Conservation (phyloP, 306 rosid genomes). For the Acacia acuminata region DNA sequence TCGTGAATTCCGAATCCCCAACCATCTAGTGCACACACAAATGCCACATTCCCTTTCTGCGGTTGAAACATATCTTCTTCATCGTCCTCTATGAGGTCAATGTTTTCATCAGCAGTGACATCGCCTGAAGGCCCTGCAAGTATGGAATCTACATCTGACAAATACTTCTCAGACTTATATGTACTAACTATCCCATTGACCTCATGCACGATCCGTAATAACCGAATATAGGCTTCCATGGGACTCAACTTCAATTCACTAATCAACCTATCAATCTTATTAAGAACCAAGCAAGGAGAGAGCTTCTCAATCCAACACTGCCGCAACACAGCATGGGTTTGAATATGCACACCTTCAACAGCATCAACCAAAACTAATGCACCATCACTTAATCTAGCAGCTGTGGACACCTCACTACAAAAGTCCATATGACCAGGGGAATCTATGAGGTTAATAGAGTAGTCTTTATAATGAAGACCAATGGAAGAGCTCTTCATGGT, state of each 20-base stretch:
- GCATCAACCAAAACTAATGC: conserved; percentile 84
- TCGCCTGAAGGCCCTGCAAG: conserved; percentile 53
- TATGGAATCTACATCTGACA: conserved; percentile 75
- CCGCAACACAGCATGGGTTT: conserved; percentile 88
- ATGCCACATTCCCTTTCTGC: conserved; percentile 81
- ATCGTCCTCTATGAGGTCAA: conserved; percentile 64
- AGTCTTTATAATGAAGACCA: conserved; percentile 41
- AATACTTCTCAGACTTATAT: conserved; percentile 71
- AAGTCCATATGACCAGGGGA: conserved; percentile 96
- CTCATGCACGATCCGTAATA: conserved; percentile 70
- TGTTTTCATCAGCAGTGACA: conserved; percentile 32
- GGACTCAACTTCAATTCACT: conserved; percentile 71
- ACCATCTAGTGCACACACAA: conserved; percentile 86
- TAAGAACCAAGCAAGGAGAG: conserved; percentile 79
- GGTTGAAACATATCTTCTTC: conserved; percentile 84
- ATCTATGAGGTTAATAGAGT: conserved; percentile 78
- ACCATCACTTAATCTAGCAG: conserved; percentile 85
- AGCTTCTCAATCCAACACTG: conserved; percentile 92
- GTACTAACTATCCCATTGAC: conserved; percentile 87
- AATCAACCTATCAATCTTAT: conserved; percentile 83
- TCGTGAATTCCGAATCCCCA: conserved; percentile 82
- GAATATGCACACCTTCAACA: conserved; percentile 92
- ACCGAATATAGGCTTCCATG: conserved; percentile 67
- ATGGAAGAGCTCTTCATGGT: conserved; percentile 94
- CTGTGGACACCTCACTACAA: conserved; percentile 91